Conservation (phyloP, 129 eudicot genomes). For the Flaveria trinervia region DNA sequence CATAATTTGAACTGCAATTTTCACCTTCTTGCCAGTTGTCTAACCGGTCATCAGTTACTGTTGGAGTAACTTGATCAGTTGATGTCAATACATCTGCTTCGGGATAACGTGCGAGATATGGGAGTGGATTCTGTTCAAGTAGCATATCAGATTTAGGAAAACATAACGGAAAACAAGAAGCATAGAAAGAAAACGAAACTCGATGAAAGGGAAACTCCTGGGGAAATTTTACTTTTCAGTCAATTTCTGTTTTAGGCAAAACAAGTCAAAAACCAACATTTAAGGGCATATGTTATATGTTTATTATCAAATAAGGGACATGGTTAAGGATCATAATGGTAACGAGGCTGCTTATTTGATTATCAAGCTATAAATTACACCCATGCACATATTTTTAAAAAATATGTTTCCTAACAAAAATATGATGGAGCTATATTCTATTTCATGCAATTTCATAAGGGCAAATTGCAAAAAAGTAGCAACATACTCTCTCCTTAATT, state of each 20-base stretch:
- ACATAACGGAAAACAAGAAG: not conserved
- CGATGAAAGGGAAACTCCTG: not conserved
- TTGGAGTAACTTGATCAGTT: conserved; percentile 89
- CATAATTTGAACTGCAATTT: not conserved
- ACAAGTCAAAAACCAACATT: not conserved
- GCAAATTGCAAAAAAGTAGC: not conserved
- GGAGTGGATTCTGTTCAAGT: conserved; percentile 83
- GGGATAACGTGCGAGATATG: conserved; percentile 89
- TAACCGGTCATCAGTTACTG: conserved; percentile 87
- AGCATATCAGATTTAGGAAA: conserved; percentile 20
- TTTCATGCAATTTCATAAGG: not conserved
- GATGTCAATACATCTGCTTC: conserved; percentile 94
- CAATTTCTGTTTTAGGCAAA: not conserved
- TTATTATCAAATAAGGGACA: not conserved
- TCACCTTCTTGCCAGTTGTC: conserved; percentile 89
- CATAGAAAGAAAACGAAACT: not conserved
- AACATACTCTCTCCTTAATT: not conserved
- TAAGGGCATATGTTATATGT: not conserved
- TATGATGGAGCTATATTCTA: no score
- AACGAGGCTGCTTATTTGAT: not conserved
- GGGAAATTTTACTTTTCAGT: not conserved
- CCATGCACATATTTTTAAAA: not conserved
- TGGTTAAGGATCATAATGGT: not conserved
- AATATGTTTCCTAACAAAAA: not conserved
- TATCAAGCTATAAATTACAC: not conserved